Evolutionary conservation across 2,329 filamentous ascomycete genomes (phyloP).

Genomic region (Diaporthe australafricana): DNA sequence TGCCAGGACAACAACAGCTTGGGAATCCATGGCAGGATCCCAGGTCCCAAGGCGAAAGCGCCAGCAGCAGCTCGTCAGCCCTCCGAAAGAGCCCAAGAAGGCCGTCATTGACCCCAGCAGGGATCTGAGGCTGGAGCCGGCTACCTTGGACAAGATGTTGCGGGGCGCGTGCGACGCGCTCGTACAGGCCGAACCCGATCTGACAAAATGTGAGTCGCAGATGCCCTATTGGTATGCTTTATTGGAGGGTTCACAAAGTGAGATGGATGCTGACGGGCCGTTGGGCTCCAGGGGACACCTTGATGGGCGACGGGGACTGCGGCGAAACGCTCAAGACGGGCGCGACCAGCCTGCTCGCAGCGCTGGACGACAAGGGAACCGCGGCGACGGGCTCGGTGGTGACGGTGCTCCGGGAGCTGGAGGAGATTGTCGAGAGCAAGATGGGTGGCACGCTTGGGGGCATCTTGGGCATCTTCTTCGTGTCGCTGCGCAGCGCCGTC

Average conservation of each 20-base stretch:
- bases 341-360: constrained; percentile 60
- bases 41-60: constrained; percentile 55
- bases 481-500: constrained; percentile 57
- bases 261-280: constrained; percentile 1
- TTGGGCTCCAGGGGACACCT: constrained; percentile 30
- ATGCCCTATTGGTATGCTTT: constrained; percentile 60
- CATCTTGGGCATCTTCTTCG: constrained; percentile 66
- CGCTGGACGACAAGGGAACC: constrained; percentile 51
- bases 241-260: constrained; percentile 55
- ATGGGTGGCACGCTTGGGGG: constrained; percentile 66
- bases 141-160: constrained; percentile 65
- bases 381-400: constrained; percentile 59
- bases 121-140: constrained; percentile 64
- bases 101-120: constrained; percentile 49
- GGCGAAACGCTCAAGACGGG: constrained; percentile 71
- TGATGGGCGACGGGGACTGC: constrained; percentile 68
- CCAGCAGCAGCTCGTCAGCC: constrained; percentile 57
- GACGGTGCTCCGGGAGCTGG: constrained; percentile 59
- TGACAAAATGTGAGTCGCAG: constrained; percentile 61
- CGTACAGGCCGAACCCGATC: constrained; percentile 69
- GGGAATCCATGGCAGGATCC: constrained; percentile 63
- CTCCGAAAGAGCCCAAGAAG: constrained; percentile 49
- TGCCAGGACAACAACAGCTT: constrained; percentile 67
- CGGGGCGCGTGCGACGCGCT: constrained; percentile 64
- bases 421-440: constrained; percentile 66